Percentiles rank a stretch among this genome's conserved stretches.
phyloP scores from a whole-genome alignment of 2,329 filamentous ascomycete genomes.

The Myriosclerotinia scirpicola region DNA sequence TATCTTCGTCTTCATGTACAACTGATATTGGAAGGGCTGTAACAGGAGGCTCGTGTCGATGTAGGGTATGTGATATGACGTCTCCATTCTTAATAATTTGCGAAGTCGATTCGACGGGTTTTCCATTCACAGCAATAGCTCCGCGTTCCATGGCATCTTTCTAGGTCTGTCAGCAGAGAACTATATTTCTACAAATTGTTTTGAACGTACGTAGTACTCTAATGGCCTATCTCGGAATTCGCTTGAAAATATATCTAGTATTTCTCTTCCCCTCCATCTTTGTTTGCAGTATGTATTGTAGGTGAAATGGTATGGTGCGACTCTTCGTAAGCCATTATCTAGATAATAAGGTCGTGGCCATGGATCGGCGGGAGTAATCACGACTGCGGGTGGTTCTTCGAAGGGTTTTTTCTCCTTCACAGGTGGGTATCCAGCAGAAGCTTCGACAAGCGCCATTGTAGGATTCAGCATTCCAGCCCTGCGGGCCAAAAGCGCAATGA shows the following conservation, averaged over 20 bases:
- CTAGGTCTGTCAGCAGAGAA: constrained; percentile 44
- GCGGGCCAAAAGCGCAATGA: constrained; percentile 52
- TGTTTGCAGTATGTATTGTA: constrained; percentile 96
- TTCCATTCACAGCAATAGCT: constrained; percentile 76
- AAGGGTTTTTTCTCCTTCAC: constrained; percentile 43
- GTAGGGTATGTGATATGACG: constrained; percentile 86
- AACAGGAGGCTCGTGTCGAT: constrained; percentile 93
- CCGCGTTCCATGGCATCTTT: constrained; percentile 77
- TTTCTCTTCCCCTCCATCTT: constrained; percentile 78
- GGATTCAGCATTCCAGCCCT: constrained; percentile 45
- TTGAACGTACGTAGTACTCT: constrained; percentile 73
- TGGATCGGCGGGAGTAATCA: constrained; percentile 55
- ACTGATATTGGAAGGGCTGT: constrained; percentile 76
- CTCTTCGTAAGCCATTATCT: constrained; percentile 78
- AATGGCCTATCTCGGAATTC: constrained; percentile 88
- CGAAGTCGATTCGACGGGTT: constrained; percentile 61
- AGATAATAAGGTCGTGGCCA: constrained; percentile 73
- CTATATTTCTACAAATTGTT: neutral
- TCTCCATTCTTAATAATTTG: constrained; percentile 85
- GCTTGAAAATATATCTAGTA: constrained; percentile 84
- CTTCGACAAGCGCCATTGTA: constrained; percentile 47
- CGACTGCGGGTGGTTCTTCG: constrained; percentile 48
- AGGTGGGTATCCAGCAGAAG: constrained; percentile 35
- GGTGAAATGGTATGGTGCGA: constrained; percentile 85
- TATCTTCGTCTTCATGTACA: constrained; percentile 86